Base-by-base conservation (phyloP, 495 filamentous ascomycete genomes). In the Sphaerosporella brunnea region DNA sequence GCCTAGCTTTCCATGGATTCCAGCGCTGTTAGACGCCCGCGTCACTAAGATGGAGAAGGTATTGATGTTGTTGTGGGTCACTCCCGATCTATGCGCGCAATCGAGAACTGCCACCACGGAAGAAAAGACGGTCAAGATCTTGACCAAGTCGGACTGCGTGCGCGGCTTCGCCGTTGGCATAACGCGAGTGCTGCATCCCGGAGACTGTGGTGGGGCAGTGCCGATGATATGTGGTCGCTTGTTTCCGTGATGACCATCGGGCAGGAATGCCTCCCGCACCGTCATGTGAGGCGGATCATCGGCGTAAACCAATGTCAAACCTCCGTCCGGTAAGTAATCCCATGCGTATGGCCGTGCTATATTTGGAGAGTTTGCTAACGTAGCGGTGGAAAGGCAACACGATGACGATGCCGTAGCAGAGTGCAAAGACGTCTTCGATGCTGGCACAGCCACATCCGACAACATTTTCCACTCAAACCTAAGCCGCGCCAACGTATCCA, bases 1-100 rank as follows among this genome's bases (percentile, higher is more conserved):
- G 2, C 53, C 57, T 10, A 61, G 53, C 36, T 60, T 61, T 21
- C 58, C 58, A 24, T 55, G 44, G 7, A 59, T 50, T 1, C 43
- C 43, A 21, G 24, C 35, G 28, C n/a, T 46, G 23, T 46, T 46
- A 24, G 21, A 25, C 18, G 40, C 40, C 23, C 40, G 40, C 23
- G 30, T 23, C 16, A 55, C 47, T 20, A 60, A 19, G 30, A 61
- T 57, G 23, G 58, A 60, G 39, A 45, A 53, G 5, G 58, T 51
- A 30, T 60, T 61, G 15, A 61, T 46, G 25, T 60, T 61, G 30
- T 61, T 61, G 39, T 61, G 58, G 4, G 58, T 61, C 24, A 61
- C 53, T 8, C 57, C 57, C 11, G 50, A 28, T 47, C 42, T 51
- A 21, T 61, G 58, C n/a, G 58, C 53, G 25, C 48, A 45, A 16